Percentiles rank a stretch among this genome's conserved stretches.
Evolutionary conservation across 2,329 filamentous ascomycete genomes (phyloP).

Genomic region (Spiromastix sp.): DNA sequence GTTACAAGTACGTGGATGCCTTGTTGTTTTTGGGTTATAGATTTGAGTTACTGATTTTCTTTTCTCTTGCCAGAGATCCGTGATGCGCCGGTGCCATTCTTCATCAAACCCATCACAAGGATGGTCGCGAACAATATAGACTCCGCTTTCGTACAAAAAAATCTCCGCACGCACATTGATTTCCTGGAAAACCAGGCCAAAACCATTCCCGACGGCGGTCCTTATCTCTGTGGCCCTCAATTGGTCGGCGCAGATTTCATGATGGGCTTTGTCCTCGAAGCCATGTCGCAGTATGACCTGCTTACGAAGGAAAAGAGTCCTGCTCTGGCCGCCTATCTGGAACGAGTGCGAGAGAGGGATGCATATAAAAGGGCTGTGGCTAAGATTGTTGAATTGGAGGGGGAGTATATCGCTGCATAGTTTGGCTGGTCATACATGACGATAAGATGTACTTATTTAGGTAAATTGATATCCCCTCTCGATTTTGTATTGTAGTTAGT

Average conservation of each 20-base stretch:
- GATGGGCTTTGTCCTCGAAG: constrained; percentile 37
- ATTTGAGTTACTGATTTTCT: constrained; percentile 6
- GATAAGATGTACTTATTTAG: too few relatives aligned
- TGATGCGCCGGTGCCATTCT: constrained; percentile 52
- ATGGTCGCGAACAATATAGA: constrained; percentile 40
- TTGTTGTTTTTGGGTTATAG: constrained; percentile 1
- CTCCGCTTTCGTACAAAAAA: constrained; percentile 28
- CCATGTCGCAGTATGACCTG: constrained; percentile 22
- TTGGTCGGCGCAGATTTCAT: constrained; percentile 38
- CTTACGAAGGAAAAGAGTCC: constrained; percentile 29
- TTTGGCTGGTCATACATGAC: too few relatives aligned
- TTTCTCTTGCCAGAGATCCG: constrained; percentile 33
- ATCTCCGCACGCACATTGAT: constrained; percentile 30
- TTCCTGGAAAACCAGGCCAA: constrained; percentile 37
- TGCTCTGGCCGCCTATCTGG: constrained; percentile 16
- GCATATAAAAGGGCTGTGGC: constrained; percentile 20
- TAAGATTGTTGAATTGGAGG: constrained; percentile 21
- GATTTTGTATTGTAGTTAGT: too few relatives aligned
- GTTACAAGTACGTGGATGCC: constrained; percentile 41
- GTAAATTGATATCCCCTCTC: too few relatives aligned
- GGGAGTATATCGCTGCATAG: too few relatives aligned
- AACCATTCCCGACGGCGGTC: constrained; percentile 28
- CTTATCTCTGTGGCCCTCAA: constrained; percentile 33
- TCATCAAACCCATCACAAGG: constrained; percentile 54
- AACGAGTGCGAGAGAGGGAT: constrained; percentile 18